Evolutionary conservation across 805 yeast species (phyloP).

Genomic region (Candida cerambycidarum): DNA sequence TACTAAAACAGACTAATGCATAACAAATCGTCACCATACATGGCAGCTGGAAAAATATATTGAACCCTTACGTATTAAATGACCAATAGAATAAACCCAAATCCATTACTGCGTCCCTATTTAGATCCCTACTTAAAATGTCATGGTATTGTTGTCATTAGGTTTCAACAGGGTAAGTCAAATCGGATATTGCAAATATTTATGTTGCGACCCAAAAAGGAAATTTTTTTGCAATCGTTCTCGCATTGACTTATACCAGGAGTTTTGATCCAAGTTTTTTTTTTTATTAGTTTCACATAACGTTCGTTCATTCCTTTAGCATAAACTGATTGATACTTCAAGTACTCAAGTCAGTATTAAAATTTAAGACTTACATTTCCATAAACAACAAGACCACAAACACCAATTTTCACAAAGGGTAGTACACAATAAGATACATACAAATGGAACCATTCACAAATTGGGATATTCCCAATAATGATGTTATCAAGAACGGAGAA

Average conservation of each 20-base stretch:
- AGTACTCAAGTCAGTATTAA: not conserved
- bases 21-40: not conserved
- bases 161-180: constrained; percentile 5
- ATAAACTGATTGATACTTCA: not conserved
- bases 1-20: not conserved
- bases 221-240: constrained; percentile 6
- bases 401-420: no score
- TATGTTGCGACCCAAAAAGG: constrained; percentile 6
- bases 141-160: constrained; percentile 3
- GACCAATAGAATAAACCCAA: not conserved
- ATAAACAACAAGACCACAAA: no score
- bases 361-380: not conserved
- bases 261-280: constrained; percentile 1
- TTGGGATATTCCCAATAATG: constrained; percentile 32
- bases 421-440: no score
- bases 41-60: not conserved
- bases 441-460: constrained; percentile 24
- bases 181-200: constrained; percentile 6
- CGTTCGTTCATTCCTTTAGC: not conserved
- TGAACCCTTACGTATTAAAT: not conserved
- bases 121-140: no score
- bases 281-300: not conserved
- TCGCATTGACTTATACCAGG: constrained; percentile 6
- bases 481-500: constrained; percentile 55
- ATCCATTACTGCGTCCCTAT: no score